A percentile compares a stretch with the other conserved stretches of the same genome.
phyloP scores from a whole-genome alignment of 176 grass and related monocot genomes.

The Metroxylon sagu region DNA sequence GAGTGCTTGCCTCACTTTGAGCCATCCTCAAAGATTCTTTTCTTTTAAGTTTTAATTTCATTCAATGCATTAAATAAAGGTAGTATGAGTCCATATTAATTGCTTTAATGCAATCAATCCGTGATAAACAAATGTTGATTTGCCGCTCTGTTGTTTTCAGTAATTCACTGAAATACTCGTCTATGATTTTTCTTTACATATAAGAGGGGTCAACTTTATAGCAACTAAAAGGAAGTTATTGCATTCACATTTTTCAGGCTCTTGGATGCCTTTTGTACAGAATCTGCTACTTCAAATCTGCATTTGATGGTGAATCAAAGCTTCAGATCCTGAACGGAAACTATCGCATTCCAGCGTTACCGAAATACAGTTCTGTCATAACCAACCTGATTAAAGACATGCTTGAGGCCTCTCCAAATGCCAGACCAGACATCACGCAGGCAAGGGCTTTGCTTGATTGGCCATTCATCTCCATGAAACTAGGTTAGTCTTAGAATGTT shows the following conservation, averaged over 20 bases:
- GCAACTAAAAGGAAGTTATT: neutral
- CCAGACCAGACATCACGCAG: conserved; percentile 78
- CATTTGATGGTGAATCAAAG: conserved; percentile 92
- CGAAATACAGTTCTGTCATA: conserved; percentile 42
- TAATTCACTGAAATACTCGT: neutral
- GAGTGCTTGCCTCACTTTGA: too few species aligned
- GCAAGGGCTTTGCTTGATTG: conserved; percentile 61
- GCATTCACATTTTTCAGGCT: conserved; percentile 36
- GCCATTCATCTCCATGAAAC: conserved; percentile 38
- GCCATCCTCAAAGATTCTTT: too few species aligned
- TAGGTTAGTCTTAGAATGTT: conserved; percentile 59
- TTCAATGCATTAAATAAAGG: too few species aligned
- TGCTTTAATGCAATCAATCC: too few species aligned
- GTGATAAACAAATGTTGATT: too few species aligned
- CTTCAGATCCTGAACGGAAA: conserved; percentile 85
- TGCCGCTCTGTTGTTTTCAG: too few species aligned
- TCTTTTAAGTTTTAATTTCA: too few species aligned
- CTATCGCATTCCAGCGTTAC: conserved; percentile 68
- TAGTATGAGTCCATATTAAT: too few species aligned
- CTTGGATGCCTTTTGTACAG: conserved; percentile 81
- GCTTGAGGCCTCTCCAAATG: conserved; percentile 57
- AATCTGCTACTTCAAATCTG: conserved; percentile 79
- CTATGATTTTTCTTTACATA: neutral
- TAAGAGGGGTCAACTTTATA: neutral
- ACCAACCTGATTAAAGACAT: conserved; percentile 58